Conservation (phyloP, 2,329 filamentous ascomycete genomes). For the Apiospora saccharicola region DNA sequence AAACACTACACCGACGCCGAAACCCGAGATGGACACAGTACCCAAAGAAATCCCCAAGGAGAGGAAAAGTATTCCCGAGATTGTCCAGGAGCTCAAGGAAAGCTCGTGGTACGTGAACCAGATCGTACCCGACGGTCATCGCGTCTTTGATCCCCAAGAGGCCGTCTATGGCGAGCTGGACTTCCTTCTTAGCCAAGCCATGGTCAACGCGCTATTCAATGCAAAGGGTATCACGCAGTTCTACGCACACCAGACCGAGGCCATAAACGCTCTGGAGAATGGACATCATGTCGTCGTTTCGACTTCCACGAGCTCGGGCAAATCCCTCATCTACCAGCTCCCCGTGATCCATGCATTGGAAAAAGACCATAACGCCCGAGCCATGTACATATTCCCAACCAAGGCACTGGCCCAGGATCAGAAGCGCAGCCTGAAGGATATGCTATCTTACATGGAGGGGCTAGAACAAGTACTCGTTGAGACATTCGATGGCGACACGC, state of each 20-base stretch:
- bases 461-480: slow-evolving; percentile 82
- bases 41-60: slow-evolving; percentile 81
- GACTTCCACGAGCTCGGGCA: slow-evolving; percentile 95
- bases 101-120: slow-evolving; percentile 90
- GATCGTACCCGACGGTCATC: slow-evolving; percentile 91
- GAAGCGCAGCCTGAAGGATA: slow-evolving; percentile 83
- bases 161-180: slow-evolving; percentile 83
- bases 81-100: slow-evolving; percentile 82
- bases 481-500: slow-evolving; percentile 95
- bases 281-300: slow-evolving; percentile 90
- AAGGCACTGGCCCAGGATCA: slow-evolving; percentile 97
- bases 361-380: slow-evolving; percentile 75
- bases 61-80: slow-evolving; percentile 81
- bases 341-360: slow-evolving; percentile 90
- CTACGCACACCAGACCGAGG: slow-evolving; percentile 92
- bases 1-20: slow-evolving; percentile 38
- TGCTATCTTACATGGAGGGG: slow-evolving; percentile 81
- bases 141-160: slow-evolving; percentile 86
- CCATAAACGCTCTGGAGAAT: slow-evolving; percentile 85
- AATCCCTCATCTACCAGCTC: slow-evolving; percentile 97
- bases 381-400: slow-evolving; percentile 98
- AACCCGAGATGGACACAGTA: slow-evolving; percentile 53
- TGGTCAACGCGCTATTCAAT: slow-evolving; percentile 97
- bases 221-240: slow-evolving; percentile 84
- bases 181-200: slow-evolving; percentile 85